Evolutionary conservation across 257 asterid genomes (phyloP).

Genomic region (Cynanchum wilfordii): DNA sequence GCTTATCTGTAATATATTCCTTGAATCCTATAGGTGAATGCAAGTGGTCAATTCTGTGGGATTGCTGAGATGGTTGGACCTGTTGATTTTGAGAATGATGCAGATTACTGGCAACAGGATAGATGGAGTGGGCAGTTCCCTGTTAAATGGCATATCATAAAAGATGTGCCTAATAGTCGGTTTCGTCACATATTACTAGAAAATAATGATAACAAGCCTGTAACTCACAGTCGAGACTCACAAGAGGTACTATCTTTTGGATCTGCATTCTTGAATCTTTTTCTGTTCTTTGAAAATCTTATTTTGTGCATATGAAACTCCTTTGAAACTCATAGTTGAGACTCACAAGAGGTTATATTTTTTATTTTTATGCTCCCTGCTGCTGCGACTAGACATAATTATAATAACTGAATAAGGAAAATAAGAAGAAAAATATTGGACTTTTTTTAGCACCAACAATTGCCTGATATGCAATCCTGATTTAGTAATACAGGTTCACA

Average conservation of each 20-base stretch:
- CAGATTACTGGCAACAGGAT: constrained; percentile 99
- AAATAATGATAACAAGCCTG: constrained; percentile 98
- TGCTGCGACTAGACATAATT: too few relatives aligned
- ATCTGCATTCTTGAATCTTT: background rate
- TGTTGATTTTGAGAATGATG: constrained; percentile 86
- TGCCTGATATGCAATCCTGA: background rate
- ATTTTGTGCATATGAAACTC: constrained; percentile 6
- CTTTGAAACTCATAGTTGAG: too few relatives aligned
- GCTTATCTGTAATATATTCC: constrained; percentile 7
- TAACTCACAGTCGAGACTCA: constrained; percentile 98
- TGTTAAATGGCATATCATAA: constrained; percentile 87
- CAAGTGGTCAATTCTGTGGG: constrained; percentile 98
- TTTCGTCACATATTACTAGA: constrained; percentile 90
- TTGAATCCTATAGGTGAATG: constrained; percentile 68
- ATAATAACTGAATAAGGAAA: background rate
- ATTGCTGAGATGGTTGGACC: constrained; percentile 97
- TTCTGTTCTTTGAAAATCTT: constrained; percentile 11
- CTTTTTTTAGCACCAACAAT: background rate
- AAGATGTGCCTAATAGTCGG: constrained; percentile 93
- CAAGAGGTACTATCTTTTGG: constrained; percentile 64
- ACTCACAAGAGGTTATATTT: too few relatives aligned
- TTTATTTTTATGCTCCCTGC: too few relatives aligned
- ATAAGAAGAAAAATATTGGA: background rate
- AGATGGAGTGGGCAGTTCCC: constrained; percentile 99
- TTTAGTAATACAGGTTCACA: background rate